phyloP scores from a whole-genome alignment of 2,329 filamentous ascomycete species.

The Cladophialophora chaetospira region DNA sequence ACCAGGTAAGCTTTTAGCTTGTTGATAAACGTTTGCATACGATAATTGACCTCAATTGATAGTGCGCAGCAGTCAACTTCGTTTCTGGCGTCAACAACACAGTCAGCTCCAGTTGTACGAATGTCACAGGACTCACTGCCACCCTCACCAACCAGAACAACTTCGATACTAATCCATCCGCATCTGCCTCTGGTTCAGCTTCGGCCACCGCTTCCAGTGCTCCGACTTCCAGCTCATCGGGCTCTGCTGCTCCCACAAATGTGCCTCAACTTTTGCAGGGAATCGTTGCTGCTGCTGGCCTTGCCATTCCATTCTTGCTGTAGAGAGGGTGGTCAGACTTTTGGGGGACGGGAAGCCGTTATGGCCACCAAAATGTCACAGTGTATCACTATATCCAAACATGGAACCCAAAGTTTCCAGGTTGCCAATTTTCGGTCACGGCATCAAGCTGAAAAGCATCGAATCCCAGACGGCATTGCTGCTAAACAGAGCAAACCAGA shows the following conservation, averaged over 20 bases:
- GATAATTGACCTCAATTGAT: neutral
- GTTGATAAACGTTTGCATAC: neutral
- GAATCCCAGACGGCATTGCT: too few species aligned
- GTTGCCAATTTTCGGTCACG: too few species aligned
- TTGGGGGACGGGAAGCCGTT: too few species aligned
- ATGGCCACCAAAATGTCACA: too few species aligned
- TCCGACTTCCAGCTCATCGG: slow-evolving; percentile 14
- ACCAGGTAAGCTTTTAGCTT: slow-evolving; percentile 22
- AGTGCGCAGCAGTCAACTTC: slow-evolving; percentile 32
- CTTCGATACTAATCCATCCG: slow-evolving; percentile 21
- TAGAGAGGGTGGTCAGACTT: neutral
- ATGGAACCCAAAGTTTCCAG: too few species aligned
- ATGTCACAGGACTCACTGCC: slow-evolving; percentile 58
- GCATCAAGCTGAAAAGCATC: too few species aligned
- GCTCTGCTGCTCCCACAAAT: slow-evolving; percentile 6
- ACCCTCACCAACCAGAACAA: slow-evolving; percentile 26
- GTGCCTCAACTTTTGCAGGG: slow-evolving; percentile 13
- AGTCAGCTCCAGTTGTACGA: slow-evolving; percentile 55
- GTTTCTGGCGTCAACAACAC: slow-evolving; percentile 23
- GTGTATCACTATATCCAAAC: too few species aligned
- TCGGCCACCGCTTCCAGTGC: slow-evolving; percentile 10
- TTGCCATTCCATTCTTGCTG: slow-evolving; percentile 16
- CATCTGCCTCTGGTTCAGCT: slow-evolving; percentile 6
- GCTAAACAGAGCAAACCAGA: too few species aligned
- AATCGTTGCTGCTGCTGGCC: slow-evolving; percentile 10